A percentile compares a stretch with the other conserved stretches of the same genome.
Conservation (phyloP, 371 early-diverging fungal species). For the Mucor irregularis region DNA sequence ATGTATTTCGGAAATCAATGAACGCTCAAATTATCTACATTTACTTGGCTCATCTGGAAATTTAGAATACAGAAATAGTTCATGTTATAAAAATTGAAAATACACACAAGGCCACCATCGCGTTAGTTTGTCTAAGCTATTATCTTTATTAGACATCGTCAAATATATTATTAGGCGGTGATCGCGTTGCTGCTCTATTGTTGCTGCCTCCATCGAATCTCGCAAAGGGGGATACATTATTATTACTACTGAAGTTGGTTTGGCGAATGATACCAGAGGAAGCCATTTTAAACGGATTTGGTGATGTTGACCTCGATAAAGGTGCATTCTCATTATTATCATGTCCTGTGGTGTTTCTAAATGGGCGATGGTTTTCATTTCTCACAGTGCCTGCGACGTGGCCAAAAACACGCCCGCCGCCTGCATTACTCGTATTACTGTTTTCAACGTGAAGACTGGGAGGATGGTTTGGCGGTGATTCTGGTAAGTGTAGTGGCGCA, state of each 20-base stretch:
- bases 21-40: too few species aligned
- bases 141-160: constrained; percentile 9
- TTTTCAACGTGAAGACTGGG: too few species aligned
- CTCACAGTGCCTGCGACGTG: constrained; percentile 3
- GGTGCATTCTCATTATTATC: neutral
- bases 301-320: constrained; percentile 32
- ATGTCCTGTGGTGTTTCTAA: neutral
- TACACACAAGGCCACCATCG: too few species aligned
- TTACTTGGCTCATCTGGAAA: too few species aligned
- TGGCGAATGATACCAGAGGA: constrained; percentile 5
- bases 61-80: too few species aligned
- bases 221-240: constrained; percentile 24
- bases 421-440: neutral
- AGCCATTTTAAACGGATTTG: constrained; percentile 22
- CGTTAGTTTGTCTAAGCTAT: too few species aligned
- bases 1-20: too few species aligned
- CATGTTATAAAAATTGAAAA: too few species aligned
- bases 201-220: constrained; percentile 19
- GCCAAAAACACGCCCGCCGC: constrained; percentile 34
- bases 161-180: constrained; percentile 7
- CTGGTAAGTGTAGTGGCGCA: neutral
- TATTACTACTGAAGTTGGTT: neutral
- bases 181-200: neutral
- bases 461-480: neutral
- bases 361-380: constrained; percentile 4